These are phyloP conservation scores for Davidsoniella virescens DNA, from an alignment of 2,329 filamentous ascomycete species.

Conservation along the genomic window DNA sequence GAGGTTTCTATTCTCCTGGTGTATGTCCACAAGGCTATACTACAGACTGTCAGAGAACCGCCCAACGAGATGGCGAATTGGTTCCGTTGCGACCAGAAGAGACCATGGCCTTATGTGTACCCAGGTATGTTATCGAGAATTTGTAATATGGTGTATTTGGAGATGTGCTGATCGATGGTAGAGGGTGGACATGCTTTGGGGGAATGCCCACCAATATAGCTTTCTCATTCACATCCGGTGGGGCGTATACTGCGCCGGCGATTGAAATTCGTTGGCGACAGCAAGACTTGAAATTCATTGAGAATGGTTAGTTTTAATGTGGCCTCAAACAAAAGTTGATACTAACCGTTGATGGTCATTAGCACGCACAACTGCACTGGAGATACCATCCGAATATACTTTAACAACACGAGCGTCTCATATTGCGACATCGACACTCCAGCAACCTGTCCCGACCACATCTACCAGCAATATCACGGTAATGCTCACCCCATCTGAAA, in stretches of 20 bases:
- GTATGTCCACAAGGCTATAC: constrained; percentile 19
- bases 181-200: constrained; percentile 9
- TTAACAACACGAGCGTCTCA: no score
- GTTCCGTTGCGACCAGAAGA: constrained; percentile 17
- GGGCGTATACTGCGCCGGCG: constrained; percentile 18
- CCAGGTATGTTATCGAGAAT: constrained; percentile 14
- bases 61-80: constrained; percentile 8
- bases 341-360: background rate
- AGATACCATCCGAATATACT: background rate
- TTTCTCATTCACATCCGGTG: constrained; percentile 14
- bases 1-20: constrained; percentile 20
- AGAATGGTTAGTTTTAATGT: constrained; percentile 1
- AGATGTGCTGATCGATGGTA: background rate
- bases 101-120: constrained; percentile 19
- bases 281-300: constrained; percentile 12
- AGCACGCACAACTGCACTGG: background rate
- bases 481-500: background rate
- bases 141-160: background rate
- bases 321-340: background rate
- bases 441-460: background rate
- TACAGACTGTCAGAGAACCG: constrained; percentile 17
- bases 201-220: constrained; percentile 16
- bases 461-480: background rate
- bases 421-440: background rate
- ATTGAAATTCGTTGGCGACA: constrained; percentile 19